These are phyloP conservation scores for Yamadazyma ubonensis DNA, from an alignment of 805 yeast species.

Conservation along the genomic window DNA sequence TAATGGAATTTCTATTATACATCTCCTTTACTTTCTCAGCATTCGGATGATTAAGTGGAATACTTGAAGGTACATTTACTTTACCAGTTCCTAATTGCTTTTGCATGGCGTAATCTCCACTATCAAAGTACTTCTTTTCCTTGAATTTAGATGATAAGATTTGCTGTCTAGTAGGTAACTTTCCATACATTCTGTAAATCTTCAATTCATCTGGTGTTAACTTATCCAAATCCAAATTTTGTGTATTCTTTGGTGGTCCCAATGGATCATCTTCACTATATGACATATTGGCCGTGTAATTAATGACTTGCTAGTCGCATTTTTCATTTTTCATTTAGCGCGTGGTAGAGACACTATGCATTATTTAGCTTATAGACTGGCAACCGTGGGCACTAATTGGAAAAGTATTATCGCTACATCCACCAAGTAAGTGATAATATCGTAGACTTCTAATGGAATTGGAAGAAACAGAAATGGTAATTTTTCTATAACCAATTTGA, in stretches of 20 bases:
- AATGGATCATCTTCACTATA: slow-evolving; percentile 50
- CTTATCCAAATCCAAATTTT: slow-evolving; percentile 52
- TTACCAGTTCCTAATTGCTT: slow-evolving; percentile 32
- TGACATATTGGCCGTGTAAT: slow-evolving; percentile 23
- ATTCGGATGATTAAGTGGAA: slow-evolving; percentile 49
- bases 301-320: background rate
- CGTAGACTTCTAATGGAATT: slow-evolving; percentile 33
- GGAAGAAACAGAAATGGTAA: slow-evolving; percentile 28
- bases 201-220: slow-evolving; percentile 77
- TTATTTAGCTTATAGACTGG: background rate
- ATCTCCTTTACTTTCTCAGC: slow-evolving; percentile 61
- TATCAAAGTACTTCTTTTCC: slow-evolving; percentile 89
- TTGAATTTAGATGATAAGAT: slow-evolving; percentile 71
- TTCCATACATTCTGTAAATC: slow-evolving; percentile 78
- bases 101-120: slow-evolving; percentile 90
- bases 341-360: slow-evolving; percentile 1
- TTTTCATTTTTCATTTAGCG: background rate
- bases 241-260: slow-evolving; percentile 46
- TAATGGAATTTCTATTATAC: slow-evolving; percentile 54
- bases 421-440: slow-evolving; percentile 25
- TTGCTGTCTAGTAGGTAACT: slow-evolving; percentile 77
- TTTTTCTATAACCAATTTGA: slow-evolving; percentile 28
- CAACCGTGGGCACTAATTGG: slow-evolving; percentile 5
- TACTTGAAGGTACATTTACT: slow-evolving; percentile 31
- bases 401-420: slow-evolving; percentile 21